These are phyloP conservation scores for Erodium chrysanthum DNA, from an alignment of 441 rosid genomes.

Conservation along the genomic window DNA sequence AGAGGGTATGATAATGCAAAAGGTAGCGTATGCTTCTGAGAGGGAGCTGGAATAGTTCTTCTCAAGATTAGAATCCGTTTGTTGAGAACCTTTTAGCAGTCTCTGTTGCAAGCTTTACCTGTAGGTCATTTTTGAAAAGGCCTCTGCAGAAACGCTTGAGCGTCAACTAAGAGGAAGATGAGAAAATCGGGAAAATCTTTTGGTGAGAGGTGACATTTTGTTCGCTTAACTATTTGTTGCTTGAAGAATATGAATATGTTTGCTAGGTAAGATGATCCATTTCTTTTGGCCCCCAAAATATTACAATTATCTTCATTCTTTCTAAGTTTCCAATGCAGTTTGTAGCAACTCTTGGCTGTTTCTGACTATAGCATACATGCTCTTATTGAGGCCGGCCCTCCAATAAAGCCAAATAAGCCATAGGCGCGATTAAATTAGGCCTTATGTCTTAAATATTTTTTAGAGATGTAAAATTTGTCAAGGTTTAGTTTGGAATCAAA, in stretches of 20 bases:
- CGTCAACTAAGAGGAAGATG: not conserved
- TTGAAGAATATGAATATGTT: not conserved
- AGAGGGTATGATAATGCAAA: constrained; percentile 85
- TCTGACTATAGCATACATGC: too few species aligned
- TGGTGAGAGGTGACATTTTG: not conserved
- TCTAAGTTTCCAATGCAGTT: too few species aligned
- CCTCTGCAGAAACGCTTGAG: not conserved
- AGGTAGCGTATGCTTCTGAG: constrained; percentile 80
- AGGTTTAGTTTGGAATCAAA: too few species aligned
- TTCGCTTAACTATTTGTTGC: not conserved
- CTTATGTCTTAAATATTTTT: too few species aligned
- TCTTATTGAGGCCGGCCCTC: too few species aligned
- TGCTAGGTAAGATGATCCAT: not conserved
- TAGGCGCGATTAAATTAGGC: too few species aligned
- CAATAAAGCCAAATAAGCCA: too few species aligned
- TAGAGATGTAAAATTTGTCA: too few species aligned
- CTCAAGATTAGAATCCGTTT: not conserved
- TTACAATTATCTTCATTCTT: too few species aligned
- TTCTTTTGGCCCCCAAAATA: too few species aligned
- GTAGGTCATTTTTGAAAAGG: not conserved
- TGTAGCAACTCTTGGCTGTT: too few species aligned
- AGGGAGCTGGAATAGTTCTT: constrained; percentile 25
- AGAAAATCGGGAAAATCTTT: not conserved
- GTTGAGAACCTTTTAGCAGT: not conserved
- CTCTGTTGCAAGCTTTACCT: not conserved